Evolutionary conservation across 83 land plant genomes (phyloP).

Genomic region (Isoetes engelmannii): DNA sequence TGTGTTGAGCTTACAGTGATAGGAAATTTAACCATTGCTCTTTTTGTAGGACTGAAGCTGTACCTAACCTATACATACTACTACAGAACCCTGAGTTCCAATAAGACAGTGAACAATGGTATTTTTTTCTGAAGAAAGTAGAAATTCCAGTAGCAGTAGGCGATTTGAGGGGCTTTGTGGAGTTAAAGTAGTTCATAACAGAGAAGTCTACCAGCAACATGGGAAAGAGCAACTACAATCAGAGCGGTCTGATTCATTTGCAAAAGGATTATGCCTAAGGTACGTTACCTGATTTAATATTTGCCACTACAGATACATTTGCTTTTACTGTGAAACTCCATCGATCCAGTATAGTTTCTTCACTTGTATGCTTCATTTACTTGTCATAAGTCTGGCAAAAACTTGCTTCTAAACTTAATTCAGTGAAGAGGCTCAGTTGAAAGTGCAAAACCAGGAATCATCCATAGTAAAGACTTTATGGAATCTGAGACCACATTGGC

Average conservation of each 20-base stretch:
- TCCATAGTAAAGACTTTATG: constrained; percentile 17
- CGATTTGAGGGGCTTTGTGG: constrained; percentile 45
- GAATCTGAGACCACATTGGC: constrained; percentile 51
- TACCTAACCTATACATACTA: too few relatives aligned
- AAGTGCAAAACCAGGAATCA: not conserved
- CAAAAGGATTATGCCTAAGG: constrained; percentile 7
- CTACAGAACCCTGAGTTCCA: too few relatives aligned
- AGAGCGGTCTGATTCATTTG: constrained; percentile 10
- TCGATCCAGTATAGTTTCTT: not conserved
- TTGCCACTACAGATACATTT: constrained; percentile 34
- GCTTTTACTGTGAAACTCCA: not conserved
- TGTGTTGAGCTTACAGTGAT: too few relatives aligned
- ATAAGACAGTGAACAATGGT: too few relatives aligned
- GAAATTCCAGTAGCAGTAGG: constrained; percentile 10
- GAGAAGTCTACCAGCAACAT: constrained; percentile 19
- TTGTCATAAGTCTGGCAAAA: not conserved
- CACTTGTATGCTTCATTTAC: not conserved
- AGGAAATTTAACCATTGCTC: too few relatives aligned
- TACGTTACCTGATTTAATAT: constrained; percentile 11
- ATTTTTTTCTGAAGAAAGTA: too few relatives aligned
- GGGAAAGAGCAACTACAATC: constrained; percentile 18
- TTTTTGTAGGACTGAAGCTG: too few relatives aligned
- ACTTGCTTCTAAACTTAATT: not conserved
- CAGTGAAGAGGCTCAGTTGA: constrained; percentile 18
- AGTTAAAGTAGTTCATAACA: constrained; percentile 33